Conservation (phyloP, 768 basidiomycete species). For the Tephrocybe sp. region DNA sequence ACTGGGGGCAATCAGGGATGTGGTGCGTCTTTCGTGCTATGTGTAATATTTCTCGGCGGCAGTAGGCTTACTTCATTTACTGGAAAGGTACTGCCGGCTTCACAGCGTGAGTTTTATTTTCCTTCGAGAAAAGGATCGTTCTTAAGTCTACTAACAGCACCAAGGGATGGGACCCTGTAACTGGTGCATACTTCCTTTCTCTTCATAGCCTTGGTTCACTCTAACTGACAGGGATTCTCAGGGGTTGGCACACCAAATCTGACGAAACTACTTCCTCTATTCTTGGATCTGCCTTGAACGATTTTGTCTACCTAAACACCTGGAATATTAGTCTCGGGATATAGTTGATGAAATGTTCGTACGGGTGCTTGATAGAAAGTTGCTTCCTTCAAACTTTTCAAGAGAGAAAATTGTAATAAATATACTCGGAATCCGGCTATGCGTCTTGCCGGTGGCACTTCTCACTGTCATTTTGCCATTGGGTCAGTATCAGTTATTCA, state of each 20-base stretch:
- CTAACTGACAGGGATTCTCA: conserved; percentile 9
- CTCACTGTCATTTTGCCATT: too few relatives aligned
- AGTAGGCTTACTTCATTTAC: too few relatives aligned
- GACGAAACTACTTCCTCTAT: conserved; percentile 28
- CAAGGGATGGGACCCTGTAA: conserved; percentile 43
- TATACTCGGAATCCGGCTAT: too few relatives aligned
- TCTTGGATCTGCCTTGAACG: conserved; percentile 35
- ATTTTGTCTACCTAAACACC: too few relatives aligned
- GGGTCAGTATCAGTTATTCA: too few relatives aligned
- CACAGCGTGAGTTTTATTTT: conserved; percentile 26
- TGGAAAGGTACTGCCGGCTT: conserved; percentile 38
- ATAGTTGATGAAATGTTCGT: too few relatives aligned
- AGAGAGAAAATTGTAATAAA: too few relatives aligned
- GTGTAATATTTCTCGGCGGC: too few relatives aligned
- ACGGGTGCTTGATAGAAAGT: too few relatives aligned
- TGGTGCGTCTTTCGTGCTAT: conserved; percentile 28
- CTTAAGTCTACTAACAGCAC: conserved; percentile 20
- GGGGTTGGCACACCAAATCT: conserved; percentile 40
- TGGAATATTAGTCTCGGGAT: too few relatives aligned
- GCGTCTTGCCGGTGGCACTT: too few relatives aligned
- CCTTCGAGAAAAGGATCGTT: background rate
- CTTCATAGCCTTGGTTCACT: background rate
- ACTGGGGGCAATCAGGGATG: conserved; percentile 41
- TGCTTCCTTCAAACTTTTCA: too few relatives aligned
- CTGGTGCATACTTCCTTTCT: conserved; percentile 24